Base-by-base conservation (phyloP, 2,329 filamentous ascomycete species). In the Epichloe sylvatica region DNA sequence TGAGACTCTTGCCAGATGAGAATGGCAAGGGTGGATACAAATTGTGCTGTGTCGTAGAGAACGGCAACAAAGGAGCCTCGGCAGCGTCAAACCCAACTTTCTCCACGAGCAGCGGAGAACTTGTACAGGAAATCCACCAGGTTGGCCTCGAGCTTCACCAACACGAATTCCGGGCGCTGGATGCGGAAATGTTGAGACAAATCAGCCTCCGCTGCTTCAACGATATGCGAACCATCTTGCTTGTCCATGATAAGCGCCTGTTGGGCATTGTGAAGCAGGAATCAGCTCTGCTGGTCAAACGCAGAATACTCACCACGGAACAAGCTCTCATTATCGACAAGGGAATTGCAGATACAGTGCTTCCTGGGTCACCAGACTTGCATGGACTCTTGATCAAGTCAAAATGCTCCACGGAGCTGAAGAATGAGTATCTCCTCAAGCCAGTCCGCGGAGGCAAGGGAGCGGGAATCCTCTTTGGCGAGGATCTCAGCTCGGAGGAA, bases 231-330 rank as follows among this genome's bases (percentile, higher is more conserved):
- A 70, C 67, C 0, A 57, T 70, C 5, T 53, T 70, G 9, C 52
- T 71, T 1, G 62, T 67, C 1, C 68, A 70, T 50, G 68, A 71
- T 53, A 70, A 71, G 51, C 63, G 68, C 3, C 68, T 70, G 64
- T 54, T 70, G 1, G 66, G 66, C 8, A 60, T 70, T 11, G 52
- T 70, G 4, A 60, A 54, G 35, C 61, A 67, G 45, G 66, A 70
- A 48, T 50, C 67, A 0, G 47, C 53, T 4, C n/a, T 41, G 0
- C 48, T 70, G 5, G 51, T 64, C 3, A 49, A 34, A 1, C 56
- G 57, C 1, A 19, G 49, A 1, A 59, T 62, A 1, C 47, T 70
- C 5, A 65, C 59, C 0, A 13, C 51, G 1, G 46, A 12, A 0
- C 63, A 69, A 49, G 64, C 55, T 1, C 37, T 48, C 3, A 49